Base-by-base conservation (phyloP, 768 basidiomycete genomes). In the Rhizopogon rudus region DNA sequence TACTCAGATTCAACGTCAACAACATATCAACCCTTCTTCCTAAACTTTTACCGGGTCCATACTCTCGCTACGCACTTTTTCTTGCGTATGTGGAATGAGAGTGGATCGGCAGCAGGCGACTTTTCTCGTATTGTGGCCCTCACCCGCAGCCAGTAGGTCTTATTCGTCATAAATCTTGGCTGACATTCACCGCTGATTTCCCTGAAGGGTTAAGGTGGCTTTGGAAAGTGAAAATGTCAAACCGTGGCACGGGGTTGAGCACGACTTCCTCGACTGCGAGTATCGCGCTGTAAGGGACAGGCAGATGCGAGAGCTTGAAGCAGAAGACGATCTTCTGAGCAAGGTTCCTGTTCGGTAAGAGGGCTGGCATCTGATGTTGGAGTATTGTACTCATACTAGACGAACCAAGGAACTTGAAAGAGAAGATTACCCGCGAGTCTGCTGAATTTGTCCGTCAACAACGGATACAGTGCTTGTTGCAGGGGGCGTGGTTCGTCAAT, bases 401-500 rank as follows among this genome's bases (percentile, higher is more conserved):
- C 45, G 31, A 28, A 48, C 53, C n/a, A 62, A 94, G 92, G 53
- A 93, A 90, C 66, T 73, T 97, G 43, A 84, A 91, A 17, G 84
- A 84, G 42, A 91, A 91, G 60, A 75, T 97, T 20, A 90, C 90
- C 76, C 91, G 85, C 64, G 93, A 97, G 67, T 93, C 91, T 13
- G 91, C 83, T 60, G 91, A 93, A 64, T 95, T 94, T 63, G 89
- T 97, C 20, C 79, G 87, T 41, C 86, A 89, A 66, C 93, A 97
- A 69, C 80, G 93, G 52, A 87, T 94, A 64, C 87, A 91, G 60
- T 95, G 93, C 64, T 71, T 97, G 40, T 73, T 92, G 44, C 87
- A 93, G 66, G 93, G 93, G 33, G 88, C 91, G 20, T 97, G 93
- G 93, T 95, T 97, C 69, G 81, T 91, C 59, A 93, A 87, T 63